Evolutionary conservation across 768 basidiomycete species (phyloP), one percentile per base, ranked within the genome.

Genomic region (Multifurca ochricompacta): DNA sequence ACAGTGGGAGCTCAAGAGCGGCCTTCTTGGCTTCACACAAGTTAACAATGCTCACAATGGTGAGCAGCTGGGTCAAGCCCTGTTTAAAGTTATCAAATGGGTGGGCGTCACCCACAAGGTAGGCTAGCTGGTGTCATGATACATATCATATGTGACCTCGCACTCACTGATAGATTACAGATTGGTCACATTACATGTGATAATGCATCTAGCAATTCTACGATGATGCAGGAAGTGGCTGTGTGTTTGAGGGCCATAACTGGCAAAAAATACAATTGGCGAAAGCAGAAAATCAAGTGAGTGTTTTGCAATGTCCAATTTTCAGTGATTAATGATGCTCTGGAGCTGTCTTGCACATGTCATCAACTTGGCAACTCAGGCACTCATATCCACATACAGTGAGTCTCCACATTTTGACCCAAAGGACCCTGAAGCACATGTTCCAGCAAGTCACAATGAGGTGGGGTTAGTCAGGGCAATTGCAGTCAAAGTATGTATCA

Each of bases 21-120:
- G 5, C 0, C 1, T 51, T 1, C 6, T 51, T 6, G 50, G 50
- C 4, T 51, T 51, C 5, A 18, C 14, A 11, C 18, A 14, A 18
- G 19, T 49, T n/a, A 49, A 49, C n/a, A 63, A 61, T 30, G 37
- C 11, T 0, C 48, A 49, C 18, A 39, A 30, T 4, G 30, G 48
- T 0, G 18, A n/a, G 0, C 64, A 65, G 1, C 66, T 74, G 1
- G 71, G 73, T 0, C 69, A 70, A 23, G 73, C 69, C 1, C 59
- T 77, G 0, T 76, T 64, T 60, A 68, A 68, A 51, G 62, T 76
- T 21, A 48, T 62, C 1, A 16, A 62, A 4, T 59, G 62, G 1
- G 40, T 73, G 19, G 61, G 59, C 0, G 66, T 72, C 35, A 48
- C 48, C 16, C 55, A 70, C 31, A 65, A 68, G 63, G 71, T 73